These are phyloP conservation scores for Cladosporium cucumerinum DNA, from an alignment of 2,329 filamentous ascomycete species.

Conservation along the genomic window DNA sequence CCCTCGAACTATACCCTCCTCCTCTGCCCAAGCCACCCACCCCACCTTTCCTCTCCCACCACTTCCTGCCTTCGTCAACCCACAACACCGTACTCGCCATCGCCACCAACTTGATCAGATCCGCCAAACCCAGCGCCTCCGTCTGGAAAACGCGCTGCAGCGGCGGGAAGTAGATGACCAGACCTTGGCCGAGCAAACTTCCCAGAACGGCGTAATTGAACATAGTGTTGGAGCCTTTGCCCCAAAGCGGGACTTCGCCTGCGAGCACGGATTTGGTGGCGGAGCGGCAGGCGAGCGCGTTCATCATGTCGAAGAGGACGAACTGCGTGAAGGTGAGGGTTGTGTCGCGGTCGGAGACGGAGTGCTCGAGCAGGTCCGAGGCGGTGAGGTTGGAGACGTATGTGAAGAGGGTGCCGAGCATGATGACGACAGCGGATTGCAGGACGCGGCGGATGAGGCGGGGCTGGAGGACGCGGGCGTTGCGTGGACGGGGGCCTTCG, in stretches of 20 bases:
- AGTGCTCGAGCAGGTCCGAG: conserved; percentile 55
- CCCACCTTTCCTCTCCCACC: conserved; percentile 52
- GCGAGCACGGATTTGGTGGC: conserved; percentile 84
- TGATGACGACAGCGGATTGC: conserved; percentile 83
- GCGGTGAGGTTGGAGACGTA: conserved; percentile 88
- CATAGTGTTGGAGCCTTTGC: conserved; percentile 79
- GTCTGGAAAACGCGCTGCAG: conserved; percentile 95
- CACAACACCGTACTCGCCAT: conserved; percentile 91
- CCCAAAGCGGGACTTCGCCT: conserved; percentile 64
- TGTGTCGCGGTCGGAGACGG: conserved; percentile 87
- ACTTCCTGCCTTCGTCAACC: conserved; percentile 90
- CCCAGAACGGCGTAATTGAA: conserved; percentile 95
- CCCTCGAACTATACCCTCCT: conserved; percentile 11
- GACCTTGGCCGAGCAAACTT: conserved; percentile 77
- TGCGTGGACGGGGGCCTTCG: conserved; percentile 79
- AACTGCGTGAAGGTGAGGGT: conserved; percentile 99
- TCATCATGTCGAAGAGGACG: conserved; percentile 99
- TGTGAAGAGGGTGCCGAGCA: conserved; percentile 84
- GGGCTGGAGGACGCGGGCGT: conserved; percentile 85
- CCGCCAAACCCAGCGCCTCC: conserved; percentile 71
- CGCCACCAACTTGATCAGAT: conserved; percentile 68
- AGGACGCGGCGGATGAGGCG: conserved; percentile 79
- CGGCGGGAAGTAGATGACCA: conserved; percentile 93
- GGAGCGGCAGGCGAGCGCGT: conserved; percentile 87
- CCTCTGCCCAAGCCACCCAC: conserved; percentile 9